Conservation (phyloP, 345 rosid species). For the Eucalyptus lansdowneana region DNA sequence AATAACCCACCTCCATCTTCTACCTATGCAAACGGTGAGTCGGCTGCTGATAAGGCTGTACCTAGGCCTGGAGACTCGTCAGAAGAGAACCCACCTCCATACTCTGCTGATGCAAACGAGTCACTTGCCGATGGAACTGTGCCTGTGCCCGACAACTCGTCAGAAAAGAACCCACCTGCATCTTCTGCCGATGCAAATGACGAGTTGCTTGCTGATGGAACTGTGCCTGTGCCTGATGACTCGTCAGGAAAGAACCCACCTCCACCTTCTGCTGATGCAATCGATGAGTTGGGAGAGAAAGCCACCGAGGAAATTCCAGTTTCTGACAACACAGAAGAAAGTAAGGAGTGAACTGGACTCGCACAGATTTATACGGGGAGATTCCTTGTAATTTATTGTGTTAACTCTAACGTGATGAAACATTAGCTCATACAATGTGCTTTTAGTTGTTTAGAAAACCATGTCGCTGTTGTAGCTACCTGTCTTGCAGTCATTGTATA, state of each 20-base stretch:
- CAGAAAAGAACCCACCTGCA: background rate
- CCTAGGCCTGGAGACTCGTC: background rate
- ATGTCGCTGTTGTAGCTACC: background rate
- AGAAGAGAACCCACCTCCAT: background rate
- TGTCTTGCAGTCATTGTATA: background rate
- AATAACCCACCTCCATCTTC: background rate
- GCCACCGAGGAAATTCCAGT: background rate
- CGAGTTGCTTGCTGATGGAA: background rate
- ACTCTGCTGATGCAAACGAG: background rate
- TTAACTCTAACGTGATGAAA: background rate
- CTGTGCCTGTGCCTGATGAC: background rate
- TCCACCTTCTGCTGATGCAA: background rate
- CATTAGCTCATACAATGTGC: background rate
- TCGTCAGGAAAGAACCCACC: background rate
- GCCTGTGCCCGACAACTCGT: background rate
- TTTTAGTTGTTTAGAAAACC: background rate
- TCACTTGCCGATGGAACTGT: background rate
- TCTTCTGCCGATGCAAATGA: background rate
- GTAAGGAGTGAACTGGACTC: background rate
- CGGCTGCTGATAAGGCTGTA: background rate
- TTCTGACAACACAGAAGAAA: background rate
- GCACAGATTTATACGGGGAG: background rate
- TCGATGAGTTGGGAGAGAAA: background rate
- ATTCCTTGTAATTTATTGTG: background rate
- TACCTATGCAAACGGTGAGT: background rate